A percentile compares a stretch with the other conserved stretches of the same genome.
These are phyloP conservation scores for Globisporangium uncinulatum DNA, from an alignment of 352 stramenopile species.

Conservation along the genomic window DNA sequence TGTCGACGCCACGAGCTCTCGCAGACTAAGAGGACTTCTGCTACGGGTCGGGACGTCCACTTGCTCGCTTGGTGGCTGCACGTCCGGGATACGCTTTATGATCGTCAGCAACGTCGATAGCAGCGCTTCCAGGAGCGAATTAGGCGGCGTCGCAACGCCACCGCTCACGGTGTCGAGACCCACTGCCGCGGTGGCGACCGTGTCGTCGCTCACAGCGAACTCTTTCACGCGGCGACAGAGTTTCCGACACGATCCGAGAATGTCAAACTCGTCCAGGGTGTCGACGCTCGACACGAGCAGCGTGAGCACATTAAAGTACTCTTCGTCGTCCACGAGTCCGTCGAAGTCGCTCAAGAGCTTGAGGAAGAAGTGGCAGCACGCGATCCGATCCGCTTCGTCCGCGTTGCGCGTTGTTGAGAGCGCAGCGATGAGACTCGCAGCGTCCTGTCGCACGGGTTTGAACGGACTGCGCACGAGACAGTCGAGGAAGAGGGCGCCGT, in stretches of 20 bases:
- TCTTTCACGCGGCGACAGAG: conserved; percentile 46
- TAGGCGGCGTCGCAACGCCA: conserved; percentile 6
- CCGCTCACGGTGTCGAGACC: neutral
- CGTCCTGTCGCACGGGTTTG: conserved; percentile 41
- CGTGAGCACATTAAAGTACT: conserved; percentile 64
- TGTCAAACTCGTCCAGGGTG: conserved; percentile 33
- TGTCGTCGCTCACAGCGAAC: conserved; percentile 21
- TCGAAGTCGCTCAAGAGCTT: conserved; percentile 42
- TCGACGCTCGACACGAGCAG: conserved; percentile 45
- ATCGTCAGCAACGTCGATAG: conserved; percentile 55
- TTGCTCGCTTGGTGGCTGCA: conserved; percentile 26
- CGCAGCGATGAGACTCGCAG: conserved; percentile 35
- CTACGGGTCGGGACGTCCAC: conserved; percentile 35
- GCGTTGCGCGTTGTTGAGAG: conserved; percentile 42
- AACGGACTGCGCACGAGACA: conserved; percentile 42
- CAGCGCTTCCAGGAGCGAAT: conserved; percentile 46
- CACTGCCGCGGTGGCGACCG: neutral
- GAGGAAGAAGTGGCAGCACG: conserved; percentile 44
- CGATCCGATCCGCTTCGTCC: conserved; percentile 32
- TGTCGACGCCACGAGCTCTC: conserved; percentile 36
- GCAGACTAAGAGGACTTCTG: conserved; percentile 24
- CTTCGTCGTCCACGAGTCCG: conserved; percentile 30
- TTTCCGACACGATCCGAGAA: conserved; percentile 38
- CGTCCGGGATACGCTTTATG: conserved; percentile 46
- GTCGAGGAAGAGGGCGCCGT: conserved; percentile 35